Base-by-base conservation (phyloP, 768 basidiomycete species). In the Lactifluus echinatus region DNA sequence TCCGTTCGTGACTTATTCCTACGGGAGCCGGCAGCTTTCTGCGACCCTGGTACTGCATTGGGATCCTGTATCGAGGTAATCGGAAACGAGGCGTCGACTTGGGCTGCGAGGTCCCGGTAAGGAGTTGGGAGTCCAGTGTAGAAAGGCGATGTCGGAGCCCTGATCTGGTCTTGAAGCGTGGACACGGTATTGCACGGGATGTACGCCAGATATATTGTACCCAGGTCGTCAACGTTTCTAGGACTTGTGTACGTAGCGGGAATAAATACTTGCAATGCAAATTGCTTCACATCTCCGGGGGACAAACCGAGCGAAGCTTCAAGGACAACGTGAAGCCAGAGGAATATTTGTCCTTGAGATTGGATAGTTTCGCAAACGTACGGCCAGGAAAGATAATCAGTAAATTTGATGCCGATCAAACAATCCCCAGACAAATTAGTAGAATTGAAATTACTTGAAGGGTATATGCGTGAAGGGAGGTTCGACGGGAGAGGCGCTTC, bases 331-430 rank as follows among this genome's bases (percentile, higher is more conserved):
- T 91, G 89, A 53, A 85, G 72, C 65, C 76, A 85, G 12, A 79
- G 81, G 66, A 97, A 89, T 42, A 98, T 76, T 72, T 97, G 90
- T 47, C 78, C 84, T 2, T 81, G 75, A 0, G 87, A 78, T 53
- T 84, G 74, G 8, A 70, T 57, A 57, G 74, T 82, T 14, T 62
- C 61, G 39, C 83, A 80, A 4, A 93, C 87, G 62, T 83, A 89
- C 0, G 63, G 19, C 92, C 92, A 94, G 55, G 77, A 78, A 57
- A 93, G 72, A 1, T 57, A 64, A 4, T 65, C 45, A 53, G 81
- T 76, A 69, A 91, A 86, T 59, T 89, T 64, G 39, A 94, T 64
- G 50, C 78, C 85, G 68, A 92, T 79, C 58, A 83, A 57, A 11
- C 76, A 74, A 56, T 73, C 78, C 0, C 69, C 75, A 14, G 44